These are phyloP conservation scores for Krasilnikovozyma curviuscula DNA, from an alignment of 768 basidiomycete species.

Conservation along the genomic window DNA sequence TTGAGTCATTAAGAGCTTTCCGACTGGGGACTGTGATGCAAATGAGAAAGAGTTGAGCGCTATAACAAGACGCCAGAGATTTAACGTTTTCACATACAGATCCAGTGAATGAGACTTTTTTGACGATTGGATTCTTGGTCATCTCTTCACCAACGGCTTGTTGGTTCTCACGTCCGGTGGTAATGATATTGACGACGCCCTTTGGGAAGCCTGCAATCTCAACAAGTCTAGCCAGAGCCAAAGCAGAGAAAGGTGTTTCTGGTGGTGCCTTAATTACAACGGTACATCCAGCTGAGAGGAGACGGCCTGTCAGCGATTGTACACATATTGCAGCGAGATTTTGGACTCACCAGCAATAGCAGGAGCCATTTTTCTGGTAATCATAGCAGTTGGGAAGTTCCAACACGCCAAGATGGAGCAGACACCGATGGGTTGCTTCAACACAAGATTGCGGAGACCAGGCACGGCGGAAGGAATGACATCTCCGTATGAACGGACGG, in stretches of 20 bases:
- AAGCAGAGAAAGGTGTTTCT: slow-evolving; percentile 81
- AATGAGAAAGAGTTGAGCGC: too few relatives aligned
- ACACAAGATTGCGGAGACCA: slow-evolving; percentile 58
- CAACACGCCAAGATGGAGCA: slow-evolving; percentile 26
- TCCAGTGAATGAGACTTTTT: slow-evolving; percentile 82
- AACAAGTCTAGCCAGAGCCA: slow-evolving; percentile 34
- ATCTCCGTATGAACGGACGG: slow-evolving; percentile 80
- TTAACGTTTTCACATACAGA: slow-evolving; percentile 27
- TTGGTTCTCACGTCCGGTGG: slow-evolving; percentile 63
- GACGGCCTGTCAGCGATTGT: slow-evolving; percentile 66
- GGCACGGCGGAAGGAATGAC: slow-evolving; percentile 51
- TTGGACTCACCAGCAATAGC: slow-evolving; percentile 14
- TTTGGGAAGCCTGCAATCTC: slow-evolving; percentile 77
- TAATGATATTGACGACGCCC: slow-evolving; percentile 86
- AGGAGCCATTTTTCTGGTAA: slow-evolving; percentile 25
- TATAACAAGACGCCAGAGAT: too few relatives aligned
- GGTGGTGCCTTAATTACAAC: slow-evolving; percentile 84
- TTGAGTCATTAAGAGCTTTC: slow-evolving; percentile 52
- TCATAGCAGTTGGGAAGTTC: slow-evolving; percentile 20
- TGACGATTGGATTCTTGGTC: slow-evolving; percentile 67
- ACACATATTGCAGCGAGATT: slow-evolving; percentile 5
- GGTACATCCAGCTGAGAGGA: slow-evolving; percentile 88
- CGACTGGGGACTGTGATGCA: slow-evolving; percentile 34
- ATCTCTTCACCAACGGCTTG: slow-evolving; percentile 86
- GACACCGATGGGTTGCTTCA: slow-evolving; percentile 61